Conservation (phyloP, 148 eudicot species). For the Rhododendron henanense region DNA sequence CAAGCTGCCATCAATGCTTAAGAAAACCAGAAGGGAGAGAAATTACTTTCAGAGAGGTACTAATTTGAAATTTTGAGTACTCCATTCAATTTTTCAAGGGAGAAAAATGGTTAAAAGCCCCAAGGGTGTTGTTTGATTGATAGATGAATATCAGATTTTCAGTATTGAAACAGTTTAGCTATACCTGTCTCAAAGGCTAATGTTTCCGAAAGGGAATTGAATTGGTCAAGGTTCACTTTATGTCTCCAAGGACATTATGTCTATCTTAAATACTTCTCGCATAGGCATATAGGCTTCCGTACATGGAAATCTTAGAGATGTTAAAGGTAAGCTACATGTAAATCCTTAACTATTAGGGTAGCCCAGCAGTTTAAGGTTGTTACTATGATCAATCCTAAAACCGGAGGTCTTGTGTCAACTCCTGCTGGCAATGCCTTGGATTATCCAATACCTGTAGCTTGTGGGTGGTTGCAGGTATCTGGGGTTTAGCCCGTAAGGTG, state of each 20-base stretch:
- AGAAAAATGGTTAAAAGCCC: neutral
- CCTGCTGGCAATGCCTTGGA: neutral
- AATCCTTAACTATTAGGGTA: neutral
- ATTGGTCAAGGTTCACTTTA: slow-evolving; percentile 1
- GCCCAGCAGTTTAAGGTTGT: neutral
- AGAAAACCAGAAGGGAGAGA: slow-evolving; percentile 9
- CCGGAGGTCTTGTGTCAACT: neutral
- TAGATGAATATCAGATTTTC: neutral
- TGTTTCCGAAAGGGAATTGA: neutral
- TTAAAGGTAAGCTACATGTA: neutral
- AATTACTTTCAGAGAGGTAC: neutral
- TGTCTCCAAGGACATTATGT: neutral
- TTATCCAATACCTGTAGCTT: neutral
- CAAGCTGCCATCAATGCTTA: slow-evolving; percentile 59
- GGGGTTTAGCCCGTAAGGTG: neutral
- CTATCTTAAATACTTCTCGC: neutral
- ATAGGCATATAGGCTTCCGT: neutral
- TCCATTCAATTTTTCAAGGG: neutral
- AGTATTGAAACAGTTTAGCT: neutral
- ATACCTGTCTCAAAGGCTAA: neutral
- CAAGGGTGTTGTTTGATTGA: neutral
- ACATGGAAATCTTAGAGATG: neutral
- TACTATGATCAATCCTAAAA: neutral
- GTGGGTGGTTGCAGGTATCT: neutral
- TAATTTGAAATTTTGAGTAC: neutral